Conservation (phyloP, 2,329 filamentous ascomycete species). For the Chrysoporthe cubensis region DNA sequence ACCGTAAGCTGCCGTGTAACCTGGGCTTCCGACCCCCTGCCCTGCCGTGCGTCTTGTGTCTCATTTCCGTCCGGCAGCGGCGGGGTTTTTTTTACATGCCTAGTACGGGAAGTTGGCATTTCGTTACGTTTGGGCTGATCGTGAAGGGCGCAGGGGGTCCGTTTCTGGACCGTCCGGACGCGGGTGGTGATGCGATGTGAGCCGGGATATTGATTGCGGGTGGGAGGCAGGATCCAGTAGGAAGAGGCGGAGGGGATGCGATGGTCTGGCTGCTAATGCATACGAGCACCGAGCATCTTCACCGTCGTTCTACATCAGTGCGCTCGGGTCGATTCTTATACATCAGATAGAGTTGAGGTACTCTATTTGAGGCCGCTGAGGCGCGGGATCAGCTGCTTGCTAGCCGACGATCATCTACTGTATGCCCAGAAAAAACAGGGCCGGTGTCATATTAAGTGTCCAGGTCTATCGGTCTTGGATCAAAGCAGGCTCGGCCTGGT, state of each 20-base stretch:
- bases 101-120: too few relatives aligned
- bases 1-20: conserved; percentile 2
- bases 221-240: neutral
- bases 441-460: too few relatives aligned
- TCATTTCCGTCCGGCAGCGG: neutral
- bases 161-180: neutral
- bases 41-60: neutral
- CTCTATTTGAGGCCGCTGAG: too few relatives aligned
- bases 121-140: neutral
- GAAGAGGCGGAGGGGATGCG: neutral
- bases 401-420: too few relatives aligned
- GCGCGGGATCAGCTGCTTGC: too few relatives aligned
- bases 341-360: too few relatives aligned
- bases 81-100: too few relatives aligned
- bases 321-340: too few relatives aligned
- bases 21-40: neutral
- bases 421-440: too few relatives aligned
- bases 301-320: too few relatives aligned
- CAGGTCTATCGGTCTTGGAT: too few relatives aligned
- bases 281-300: neutral
- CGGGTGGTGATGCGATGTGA: neutral
- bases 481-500: too few relatives aligned
- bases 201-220: neutral
- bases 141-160: neutral
- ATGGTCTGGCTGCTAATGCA: neutral